These are phyloP conservation scores for Ophiostoma quercus DNA, from an alignment of 2,329 filamentous ascomycete genomes.

Conservation along the genomic window DNA sequence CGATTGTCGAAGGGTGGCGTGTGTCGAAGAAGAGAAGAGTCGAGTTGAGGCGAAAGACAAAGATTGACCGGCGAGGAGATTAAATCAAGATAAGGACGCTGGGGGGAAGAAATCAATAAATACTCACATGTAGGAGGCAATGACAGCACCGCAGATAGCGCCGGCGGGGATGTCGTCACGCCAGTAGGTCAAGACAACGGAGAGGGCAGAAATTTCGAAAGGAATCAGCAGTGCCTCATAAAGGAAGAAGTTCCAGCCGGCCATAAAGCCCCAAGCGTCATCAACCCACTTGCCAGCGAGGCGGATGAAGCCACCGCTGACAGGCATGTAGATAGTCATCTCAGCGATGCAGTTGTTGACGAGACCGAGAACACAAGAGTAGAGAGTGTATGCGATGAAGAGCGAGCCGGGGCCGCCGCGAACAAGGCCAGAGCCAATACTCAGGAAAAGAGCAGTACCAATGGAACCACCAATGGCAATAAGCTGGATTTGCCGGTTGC, in stretches of 20 bases:
- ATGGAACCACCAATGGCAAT: constrained; percentile 56
- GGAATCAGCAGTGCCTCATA: constrained; percentile 41
- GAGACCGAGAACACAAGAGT: constrained; percentile 51
- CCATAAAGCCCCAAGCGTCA: constrained; percentile 57
- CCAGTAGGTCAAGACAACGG: constrained; percentile 45
- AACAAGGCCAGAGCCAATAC: constrained; percentile 50
- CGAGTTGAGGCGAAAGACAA: background rate
- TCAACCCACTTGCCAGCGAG: constrained; percentile 62
- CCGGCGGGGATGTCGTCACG: constrained; percentile 40
- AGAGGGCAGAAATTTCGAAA: constrained; percentile 40
- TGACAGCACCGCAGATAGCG: constrained; percentile 52
- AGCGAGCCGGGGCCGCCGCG: constrained; percentile 35
- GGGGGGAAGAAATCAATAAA: background rate
- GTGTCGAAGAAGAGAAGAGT: constrained; percentile 2
- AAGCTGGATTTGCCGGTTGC: constrained; percentile 53
- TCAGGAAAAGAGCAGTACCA: constrained; percentile 56
- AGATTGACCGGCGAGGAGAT: background rate
- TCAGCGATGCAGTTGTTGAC: constrained; percentile 63
- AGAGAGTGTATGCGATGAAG: constrained; percentile 55
- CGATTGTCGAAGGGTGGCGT: background rate
- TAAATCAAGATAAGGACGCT: background rate
- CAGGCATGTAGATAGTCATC: constrained; percentile 59
- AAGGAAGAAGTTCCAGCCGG: constrained; percentile 42
- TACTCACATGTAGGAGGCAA: constrained; percentile 32
- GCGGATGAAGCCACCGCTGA: constrained; percentile 59